phyloP scores from a whole-genome alignment of 345 rosid genomes.

The Nephelium lappaceum region DNA sequence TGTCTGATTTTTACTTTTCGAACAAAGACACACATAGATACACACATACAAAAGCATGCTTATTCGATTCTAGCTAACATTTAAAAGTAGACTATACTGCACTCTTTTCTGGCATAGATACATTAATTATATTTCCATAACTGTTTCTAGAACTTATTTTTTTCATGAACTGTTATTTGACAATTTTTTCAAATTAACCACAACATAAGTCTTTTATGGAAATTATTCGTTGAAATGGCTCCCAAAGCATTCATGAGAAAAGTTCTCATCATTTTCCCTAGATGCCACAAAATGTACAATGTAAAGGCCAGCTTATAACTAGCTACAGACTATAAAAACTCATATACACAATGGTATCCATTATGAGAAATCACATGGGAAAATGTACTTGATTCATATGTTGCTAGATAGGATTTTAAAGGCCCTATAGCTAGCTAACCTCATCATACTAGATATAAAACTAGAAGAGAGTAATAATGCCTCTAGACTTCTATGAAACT shows the following conservation, averaged over 20 bases:
- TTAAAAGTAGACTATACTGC: background rate
- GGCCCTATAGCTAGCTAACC: background rate
- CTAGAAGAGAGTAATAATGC: too few species aligned
- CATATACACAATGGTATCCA: background rate
- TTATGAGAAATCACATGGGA: background rate
- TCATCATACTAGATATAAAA: background rate
- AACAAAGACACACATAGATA: background rate
- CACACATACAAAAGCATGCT: too few species aligned
- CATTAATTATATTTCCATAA: background rate
- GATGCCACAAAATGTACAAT: background rate
- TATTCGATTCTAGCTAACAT: too few species aligned
- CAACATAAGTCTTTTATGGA: background rate
- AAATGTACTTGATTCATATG: background rate
- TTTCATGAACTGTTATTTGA: too few species aligned
- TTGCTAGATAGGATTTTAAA: background rate
- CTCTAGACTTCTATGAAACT: too few species aligned
- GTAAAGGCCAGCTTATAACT: background rate
- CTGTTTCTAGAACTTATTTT: background rate
- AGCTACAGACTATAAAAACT: background rate
- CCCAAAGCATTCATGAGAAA: background rate
- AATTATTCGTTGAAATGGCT: background rate
- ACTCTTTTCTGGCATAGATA: background rate
- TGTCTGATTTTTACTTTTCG: background rate
- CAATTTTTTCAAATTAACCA: too few species aligned
- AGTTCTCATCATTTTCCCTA: background rate